Conservation (phyloP, 306 rosid genomes). For the Dryas alaskensis region DNA sequence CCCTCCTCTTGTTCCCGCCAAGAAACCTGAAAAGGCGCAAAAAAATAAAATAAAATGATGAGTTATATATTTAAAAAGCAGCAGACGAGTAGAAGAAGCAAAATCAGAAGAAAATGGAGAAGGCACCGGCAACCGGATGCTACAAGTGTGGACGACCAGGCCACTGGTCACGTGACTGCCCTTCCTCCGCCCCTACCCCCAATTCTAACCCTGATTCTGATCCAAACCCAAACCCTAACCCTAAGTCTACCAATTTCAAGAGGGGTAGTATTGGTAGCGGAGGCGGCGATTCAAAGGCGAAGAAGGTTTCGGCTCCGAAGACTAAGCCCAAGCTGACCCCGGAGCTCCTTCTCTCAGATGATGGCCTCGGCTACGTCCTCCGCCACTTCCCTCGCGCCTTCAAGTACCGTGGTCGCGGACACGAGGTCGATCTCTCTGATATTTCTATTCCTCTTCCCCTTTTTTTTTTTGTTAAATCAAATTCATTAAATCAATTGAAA, state of each 20-base stretch:
- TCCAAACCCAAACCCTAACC: conserved; percentile 27
- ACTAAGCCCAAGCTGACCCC: conserved; percentile 83
- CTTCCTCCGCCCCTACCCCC: conserved; percentile 48
- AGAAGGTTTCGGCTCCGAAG: conserved; percentile 54
- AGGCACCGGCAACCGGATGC: conserved; percentile 75
- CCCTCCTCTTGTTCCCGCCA: conserved; percentile 8
- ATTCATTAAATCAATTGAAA: too few relatives aligned
- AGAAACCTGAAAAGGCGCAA: neutral
- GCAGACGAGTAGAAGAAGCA: neutral
- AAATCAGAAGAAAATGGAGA: conserved; percentile 4
- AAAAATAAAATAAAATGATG: neutral
- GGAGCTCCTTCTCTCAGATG: conserved; percentile 74
- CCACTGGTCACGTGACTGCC: conserved; percentile 98
- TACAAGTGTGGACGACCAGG: conserved; percentile 97
- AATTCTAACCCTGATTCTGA: conserved; percentile 20
- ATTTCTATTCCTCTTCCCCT: too few relatives aligned
- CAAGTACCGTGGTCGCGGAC: conserved; percentile 82
- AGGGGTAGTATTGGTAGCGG: neutral
- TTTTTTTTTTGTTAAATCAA: neutral
- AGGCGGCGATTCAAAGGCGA: conserved; percentile 37
- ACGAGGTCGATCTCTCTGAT: conserved; percentile 51
- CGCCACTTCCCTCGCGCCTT: conserved; percentile 84
- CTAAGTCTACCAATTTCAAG: conserved; percentile 15
- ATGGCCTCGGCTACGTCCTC: conserved; percentile 91
- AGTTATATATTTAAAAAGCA: too few relatives aligned